These are phyloP conservation scores for Hypoxylon fuscum DNA, from an alignment of 495 filamentous ascomycete genomes.

Conservation along the genomic window DNA sequence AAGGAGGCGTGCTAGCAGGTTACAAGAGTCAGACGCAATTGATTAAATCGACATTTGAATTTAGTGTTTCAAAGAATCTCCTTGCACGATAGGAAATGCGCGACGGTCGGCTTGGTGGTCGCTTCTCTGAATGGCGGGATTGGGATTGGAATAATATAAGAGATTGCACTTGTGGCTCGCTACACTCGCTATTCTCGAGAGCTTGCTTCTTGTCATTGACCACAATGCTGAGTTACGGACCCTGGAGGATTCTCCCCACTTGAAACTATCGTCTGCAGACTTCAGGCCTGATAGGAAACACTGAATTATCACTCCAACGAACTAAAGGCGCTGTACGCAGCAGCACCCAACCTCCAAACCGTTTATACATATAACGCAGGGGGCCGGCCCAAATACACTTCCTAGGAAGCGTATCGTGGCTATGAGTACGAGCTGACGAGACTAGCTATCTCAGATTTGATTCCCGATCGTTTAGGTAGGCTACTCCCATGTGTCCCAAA, in stretches of 20 bases:
- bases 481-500: not conserved
- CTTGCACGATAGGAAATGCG: not conserved
- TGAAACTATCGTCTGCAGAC: not conserved
- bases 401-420: not conserved
- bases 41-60: not conserved
- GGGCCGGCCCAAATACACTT: not conserved
- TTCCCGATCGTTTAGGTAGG: not conserved
- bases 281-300: not conserved
- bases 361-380: conserved; percentile 1
- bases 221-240: not conserved
- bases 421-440: not conserved
- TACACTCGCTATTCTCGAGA: conserved; percentile 1
- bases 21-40: not conserved
- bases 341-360: conserved; percentile 7
- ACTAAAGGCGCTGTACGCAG: not conserved
- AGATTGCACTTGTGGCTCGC: conserved; percentile 3
- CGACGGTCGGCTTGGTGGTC: not conserved
- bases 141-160: no score
- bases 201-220: not conserved
- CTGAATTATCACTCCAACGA: not conserved
- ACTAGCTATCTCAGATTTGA: not conserved
- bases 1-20: not conserved
- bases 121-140: not conserved
- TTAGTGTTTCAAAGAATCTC: not conserved
- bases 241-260: not conserved